phyloP scores from a whole-genome alignment of 805 yeast genomes.

The Wickerhamomyces bovis region DNA sequence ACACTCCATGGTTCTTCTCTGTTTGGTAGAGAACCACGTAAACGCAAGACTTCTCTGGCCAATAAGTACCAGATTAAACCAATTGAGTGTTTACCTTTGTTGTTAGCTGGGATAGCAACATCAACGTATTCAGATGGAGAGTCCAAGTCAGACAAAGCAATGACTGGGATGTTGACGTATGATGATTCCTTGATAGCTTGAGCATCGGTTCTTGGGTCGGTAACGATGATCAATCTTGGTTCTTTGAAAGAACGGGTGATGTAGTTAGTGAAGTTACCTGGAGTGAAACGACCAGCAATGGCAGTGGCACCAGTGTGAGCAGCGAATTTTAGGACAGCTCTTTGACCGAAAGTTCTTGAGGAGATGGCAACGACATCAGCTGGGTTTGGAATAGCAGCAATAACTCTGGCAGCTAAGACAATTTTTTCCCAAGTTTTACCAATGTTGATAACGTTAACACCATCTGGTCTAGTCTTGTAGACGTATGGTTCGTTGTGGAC shows the following conservation, averaged over 20 bases:
- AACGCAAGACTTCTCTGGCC: constrained; percentile 98
- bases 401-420: constrained; percentile 98
- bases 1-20: constrained; percentile 97
- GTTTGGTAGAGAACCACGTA: constrained; percentile 95
- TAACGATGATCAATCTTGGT: constrained; percentile 98
- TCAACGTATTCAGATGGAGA: constrained; percentile 98
- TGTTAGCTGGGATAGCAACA: constrained; percentile 99
- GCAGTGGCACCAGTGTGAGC: constrained; percentile 99
- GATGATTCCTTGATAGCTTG: constrained; percentile 99
- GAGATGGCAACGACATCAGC: constrained; percentile 98
- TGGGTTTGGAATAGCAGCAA: constrained; percentile 98
- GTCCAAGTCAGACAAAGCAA: constrained; percentile 97
- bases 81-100: constrained; percentile 99
- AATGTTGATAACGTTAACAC: constrained; percentile 96
- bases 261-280: constrained; percentile 99
- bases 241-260: constrained; percentile 99
- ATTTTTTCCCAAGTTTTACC: constrained; percentile 99
- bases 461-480: constrained; percentile 98
- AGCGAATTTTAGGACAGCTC: constrained; percentile 99
- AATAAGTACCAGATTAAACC: constrained; percentile 99
- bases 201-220: constrained; percentile 99
- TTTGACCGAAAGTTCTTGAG: constrained; percentile 99
- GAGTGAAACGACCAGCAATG: constrained; percentile 99
- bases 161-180: constrained; percentile 99
- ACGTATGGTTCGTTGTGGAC: constrained; percentile 97